phyloP scores from a whole-genome alignment of 2,329 filamentous ascomycete species.

The Endocalyx cinctus region DNA sequence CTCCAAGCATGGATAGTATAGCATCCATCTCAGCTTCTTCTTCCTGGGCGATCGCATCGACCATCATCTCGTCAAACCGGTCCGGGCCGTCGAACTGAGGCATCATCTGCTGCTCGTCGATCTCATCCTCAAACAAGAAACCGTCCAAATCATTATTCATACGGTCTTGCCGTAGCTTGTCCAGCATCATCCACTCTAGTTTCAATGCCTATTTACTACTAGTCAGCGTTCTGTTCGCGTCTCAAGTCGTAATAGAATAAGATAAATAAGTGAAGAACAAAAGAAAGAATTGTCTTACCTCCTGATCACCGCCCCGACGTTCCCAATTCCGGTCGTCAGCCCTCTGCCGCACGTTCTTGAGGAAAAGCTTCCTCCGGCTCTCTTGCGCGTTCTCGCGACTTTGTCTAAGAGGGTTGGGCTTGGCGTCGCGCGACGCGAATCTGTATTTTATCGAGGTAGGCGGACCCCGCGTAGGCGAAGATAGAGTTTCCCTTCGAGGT shows the following conservation, averaged over 20 bases:
- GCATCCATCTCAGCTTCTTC: conserved; percentile 57
- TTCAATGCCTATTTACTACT: conserved; percentile 29
- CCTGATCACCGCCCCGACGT: conserved; percentile 59
- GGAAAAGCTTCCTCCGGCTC: conserved; percentile 61
- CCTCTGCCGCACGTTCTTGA: conserved; percentile 61
- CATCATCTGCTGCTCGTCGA: conserved; percentile 51
- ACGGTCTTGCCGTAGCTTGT: conserved; percentile 32
- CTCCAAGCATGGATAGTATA: conserved; percentile 45
- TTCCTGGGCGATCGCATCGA: conserved; percentile 44
- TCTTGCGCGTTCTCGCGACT: conserved; percentile 60
- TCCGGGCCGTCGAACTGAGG: conserved; percentile 32
- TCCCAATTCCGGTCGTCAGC: conserved; percentile 57
- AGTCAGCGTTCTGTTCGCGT: background rate
- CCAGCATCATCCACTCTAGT: conserved; percentile 37
- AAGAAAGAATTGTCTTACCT: conserved; percentile 30
- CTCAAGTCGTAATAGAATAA: background rate
- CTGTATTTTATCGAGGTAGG: conserved; percentile 30
- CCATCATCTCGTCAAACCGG: conserved; percentile 43
- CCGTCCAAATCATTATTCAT: conserved; percentile 35
- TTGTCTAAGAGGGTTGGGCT: conserved; percentile 59
- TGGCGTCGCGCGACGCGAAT: conserved; percentile 51
- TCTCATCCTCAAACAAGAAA: conserved; percentile 44
- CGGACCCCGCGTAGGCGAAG: conserved; percentile 29
- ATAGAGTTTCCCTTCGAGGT: conserved; percentile 32
- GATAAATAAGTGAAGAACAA: conserved; percentile 3